Base-by-base conservation (phyloP, 1,284 basidiomycete genomes). In the Irpex sp. region DNA sequence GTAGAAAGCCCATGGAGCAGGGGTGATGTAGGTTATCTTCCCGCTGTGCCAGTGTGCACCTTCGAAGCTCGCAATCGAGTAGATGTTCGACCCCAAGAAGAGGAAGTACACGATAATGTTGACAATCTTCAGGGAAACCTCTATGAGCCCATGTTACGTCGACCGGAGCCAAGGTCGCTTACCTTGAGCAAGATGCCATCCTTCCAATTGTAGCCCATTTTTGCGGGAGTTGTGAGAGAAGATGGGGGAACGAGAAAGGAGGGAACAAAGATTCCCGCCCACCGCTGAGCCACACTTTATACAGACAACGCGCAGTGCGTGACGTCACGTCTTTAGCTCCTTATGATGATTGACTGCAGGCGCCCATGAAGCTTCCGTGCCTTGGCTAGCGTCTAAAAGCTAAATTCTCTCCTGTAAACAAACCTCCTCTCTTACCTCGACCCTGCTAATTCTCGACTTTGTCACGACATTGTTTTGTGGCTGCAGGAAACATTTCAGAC, bases 31-130 rank as follows among this genome's bases (percentile, higher is more conserved):
- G 5, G 94, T 96, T 68, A 90, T 85, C 73, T 91, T 91, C 57
- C 82, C 85, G 63, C 78, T 74, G 71, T 79, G 84, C 75, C 91
- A 91, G 58, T 87, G 81, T 9, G 18, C 19, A 68, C 84, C 85
- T 52, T 82, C 79, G 0, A 89, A 88, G 0, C 85, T 82, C 2
- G 92, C 86, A 64, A 94, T 83, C 52, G 87, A 87, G 80, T 95
- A 96, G 59, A 94, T 82, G 75, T 96, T 96, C 63, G 88, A 90
- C 42, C 92, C 90, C n/a, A 94, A 79, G 79, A 95, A 93, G 67
- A 90, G 76, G 68, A 91, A 78, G 71, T 91, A 93, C 52, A 87
- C 84, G 58, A 91, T 61, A 57, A 96, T 79, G 75, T 97, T 97
- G 67, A 86, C 77, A 67, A 95, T 79, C 87, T 88, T 62, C 12